These are phyloP conservation scores for Neocatenulostroma microsporum DNA, from an alignment of 2,329 filamentous ascomycete genomes.

Conservation along the genomic window DNA sequence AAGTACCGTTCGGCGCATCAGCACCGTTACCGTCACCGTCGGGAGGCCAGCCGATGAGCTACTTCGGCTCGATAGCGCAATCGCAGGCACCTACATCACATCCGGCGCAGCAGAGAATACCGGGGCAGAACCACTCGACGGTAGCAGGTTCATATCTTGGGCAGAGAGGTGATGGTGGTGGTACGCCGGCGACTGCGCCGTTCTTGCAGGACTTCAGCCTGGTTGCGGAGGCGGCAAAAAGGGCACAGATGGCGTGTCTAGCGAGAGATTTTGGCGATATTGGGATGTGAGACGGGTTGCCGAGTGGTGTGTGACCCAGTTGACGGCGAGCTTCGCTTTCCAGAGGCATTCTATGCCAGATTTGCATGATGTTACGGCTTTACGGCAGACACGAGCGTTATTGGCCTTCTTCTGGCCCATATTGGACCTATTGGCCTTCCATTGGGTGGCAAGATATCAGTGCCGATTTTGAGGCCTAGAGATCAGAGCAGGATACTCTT, in stretches of 20 bases:
- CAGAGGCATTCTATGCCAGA: no score
- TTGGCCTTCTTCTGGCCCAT: no score
- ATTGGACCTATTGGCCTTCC: no score
- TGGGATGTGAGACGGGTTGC: slow-evolving; percentile 33
- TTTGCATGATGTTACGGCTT: no score
- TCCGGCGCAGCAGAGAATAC: slow-evolving; percentile 16
- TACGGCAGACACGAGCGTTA: no score
- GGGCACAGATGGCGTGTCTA: slow-evolving; percentile 82
- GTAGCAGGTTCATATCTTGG: slow-evolving; percentile 21
- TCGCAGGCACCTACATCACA: slow-evolving; percentile 20
- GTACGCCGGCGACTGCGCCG: slow-evolving; percentile 42
- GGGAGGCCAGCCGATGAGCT: slow-evolving; percentile 20
- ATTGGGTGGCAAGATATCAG: no score
- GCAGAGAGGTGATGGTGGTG: slow-evolving; percentile 24
- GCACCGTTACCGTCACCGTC: slow-evolving; percentile 28
- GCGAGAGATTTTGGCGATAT: slow-evolving; percentile 77
- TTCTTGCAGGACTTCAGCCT: slow-evolving; percentile 78
- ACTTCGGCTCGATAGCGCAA: slow-evolving; percentile 28
- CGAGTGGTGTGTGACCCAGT: no score
- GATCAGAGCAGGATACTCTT: no score
- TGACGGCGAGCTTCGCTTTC: no score
- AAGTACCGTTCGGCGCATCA: slow-evolving; percentile 27
- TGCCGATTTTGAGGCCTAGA: no score
- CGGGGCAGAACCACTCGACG: neutral
- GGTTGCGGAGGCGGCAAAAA: slow-evolving; percentile 84